phyloP scores from a whole-genome alignment of 2,329 filamentous ascomycete species.

The Pseudogymnoascus sp. region DNA sequence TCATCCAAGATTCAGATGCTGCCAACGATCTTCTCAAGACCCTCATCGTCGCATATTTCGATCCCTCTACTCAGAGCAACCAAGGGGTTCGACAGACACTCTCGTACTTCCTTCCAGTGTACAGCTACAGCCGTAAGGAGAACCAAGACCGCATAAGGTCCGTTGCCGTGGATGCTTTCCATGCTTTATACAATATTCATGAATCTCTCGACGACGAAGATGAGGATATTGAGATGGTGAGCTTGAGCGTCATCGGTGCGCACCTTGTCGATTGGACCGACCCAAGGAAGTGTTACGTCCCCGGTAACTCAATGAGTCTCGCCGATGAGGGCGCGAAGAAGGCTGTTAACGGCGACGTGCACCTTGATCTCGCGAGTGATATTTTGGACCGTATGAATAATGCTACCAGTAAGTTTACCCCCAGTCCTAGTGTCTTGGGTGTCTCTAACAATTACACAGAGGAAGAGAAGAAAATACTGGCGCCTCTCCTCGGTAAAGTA shows the following conservation, averaged over 20 bases:
- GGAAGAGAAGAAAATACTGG: slow-evolving; percentile 78
- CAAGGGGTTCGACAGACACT: slow-evolving; percentile 77
- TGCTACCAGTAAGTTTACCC: slow-evolving; percentile 51
- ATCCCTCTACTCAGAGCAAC: slow-evolving; percentile 72
- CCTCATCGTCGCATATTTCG: slow-evolving; percentile 80
- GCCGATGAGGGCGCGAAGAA: slow-evolving; percentile 51
- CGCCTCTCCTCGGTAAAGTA: slow-evolving; percentile 73
- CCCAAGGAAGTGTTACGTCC: slow-evolving; percentile 65
- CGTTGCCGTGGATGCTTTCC: slow-evolving; percentile 66
- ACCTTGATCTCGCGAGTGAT: slow-evolving; percentile 68
- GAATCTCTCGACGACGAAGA: slow-evolving; percentile 69
- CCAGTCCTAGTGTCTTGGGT: too few species aligned
- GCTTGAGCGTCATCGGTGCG: slow-evolving; percentile 67
- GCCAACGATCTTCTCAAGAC: slow-evolving; percentile 73
- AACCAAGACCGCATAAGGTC: slow-evolving; percentile 76
- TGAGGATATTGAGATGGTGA: slow-evolving; percentile 69
- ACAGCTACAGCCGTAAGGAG: slow-evolving; percentile 74
- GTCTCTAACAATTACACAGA: slow-evolving; percentile 31
- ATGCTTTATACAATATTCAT: slow-evolving; percentile 64
- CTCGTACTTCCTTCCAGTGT: slow-evolving; percentile 91
- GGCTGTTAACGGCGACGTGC: slow-evolving; percentile 66
- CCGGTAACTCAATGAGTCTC: slow-evolving; percentile 34
- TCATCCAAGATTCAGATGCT: slow-evolving; percentile 60
- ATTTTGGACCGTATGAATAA: slow-evolving; percentile 67
- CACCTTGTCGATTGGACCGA: slow-evolving; percentile 94